Evolutionary conservation across 495 filamentous ascomycete species (phyloP), one percentile per base, ranked within the genome.

Genomic region (Penicillium parvum): DNA sequence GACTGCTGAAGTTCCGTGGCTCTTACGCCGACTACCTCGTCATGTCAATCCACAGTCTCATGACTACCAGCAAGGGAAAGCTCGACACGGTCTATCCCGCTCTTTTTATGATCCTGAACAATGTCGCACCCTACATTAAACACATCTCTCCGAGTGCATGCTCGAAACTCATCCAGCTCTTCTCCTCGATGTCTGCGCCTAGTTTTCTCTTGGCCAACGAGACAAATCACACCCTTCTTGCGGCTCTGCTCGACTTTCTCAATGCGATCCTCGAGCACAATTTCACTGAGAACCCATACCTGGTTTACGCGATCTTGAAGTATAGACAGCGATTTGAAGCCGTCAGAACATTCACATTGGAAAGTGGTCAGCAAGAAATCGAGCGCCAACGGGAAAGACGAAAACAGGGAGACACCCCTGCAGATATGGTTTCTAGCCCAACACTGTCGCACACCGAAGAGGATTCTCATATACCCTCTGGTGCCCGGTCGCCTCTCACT

Each of bases 161-260:
- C 54, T 79, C 82, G 16, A 96, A 88, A 65, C 66, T 96, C 32
- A 70, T 96, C 32, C 88, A 97, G 49, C 72, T 97, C 6, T 97
- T 91, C 64, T 81, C 83, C 12, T 92, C 86, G 2, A 95, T 97
- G 88, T 95, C 92, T 5, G 85, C 92, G 1, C 94, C 94, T 1
- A 85, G 82, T 18, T 99, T 97, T 63, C 69, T 99, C n/a, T 69
- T 99, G 15, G 87, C 89, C 4, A 99, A 97, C 55, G 94, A 99
- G 45, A 87, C 77, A 10, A 99, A 99, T 45, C 87, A 99, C 45
- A 64, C 68, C 22, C 77, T 96, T 19, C 71, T 99, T 18, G 76
- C 79, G 14, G 90, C 90, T 0, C 65, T 99, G 22, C 73, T 99
- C 9, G 89, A 95, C 58, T 86, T 88, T 2, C 83, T 99, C 58